Conservation (phyloP, 495 filamentous ascomycete genomes). For the Penicillium argentinense region DNA sequence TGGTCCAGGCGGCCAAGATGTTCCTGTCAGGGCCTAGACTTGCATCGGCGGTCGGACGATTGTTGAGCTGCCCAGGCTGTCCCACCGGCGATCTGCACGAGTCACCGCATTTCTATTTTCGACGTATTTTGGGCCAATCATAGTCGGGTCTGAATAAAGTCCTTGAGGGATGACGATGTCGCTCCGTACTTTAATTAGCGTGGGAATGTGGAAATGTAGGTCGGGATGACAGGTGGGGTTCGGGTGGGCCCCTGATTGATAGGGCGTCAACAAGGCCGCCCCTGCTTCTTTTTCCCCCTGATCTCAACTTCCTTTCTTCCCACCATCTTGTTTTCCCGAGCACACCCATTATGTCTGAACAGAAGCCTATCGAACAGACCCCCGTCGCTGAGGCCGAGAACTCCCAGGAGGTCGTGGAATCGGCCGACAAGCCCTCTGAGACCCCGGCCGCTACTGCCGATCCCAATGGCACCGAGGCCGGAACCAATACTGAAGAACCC, state of each 20-base stretch:
- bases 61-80: too few species aligned
- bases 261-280: slow-evolving; percentile 2
- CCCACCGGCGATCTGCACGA: too few species aligned
- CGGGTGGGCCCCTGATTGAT: slow-evolving; percentile 4
- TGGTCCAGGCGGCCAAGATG: too few species aligned
- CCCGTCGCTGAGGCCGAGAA: slow-evolving; percentile 13
- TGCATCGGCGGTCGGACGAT: too few species aligned
- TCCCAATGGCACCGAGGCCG: slow-evolving; percentile 8
- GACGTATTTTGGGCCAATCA: too few species aligned
- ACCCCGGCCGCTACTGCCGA: slow-evolving; percentile 15
- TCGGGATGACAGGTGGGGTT: slow-evolving; percentile 7
- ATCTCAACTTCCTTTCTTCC: slow-evolving; percentile 14
- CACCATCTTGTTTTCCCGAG: slow-evolving; percentile 9
- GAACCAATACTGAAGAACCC: slow-evolving; percentile 11
- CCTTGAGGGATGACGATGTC: too few species aligned
- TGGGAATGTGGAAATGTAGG: too few species aligned
- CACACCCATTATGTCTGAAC: slow-evolving; percentile 25
- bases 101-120: too few species aligned
- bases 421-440: slow-evolving; percentile 19
- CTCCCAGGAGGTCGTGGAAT: slow-evolving; percentile 12
- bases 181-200: too few species aligned
- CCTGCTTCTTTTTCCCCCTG: slow-evolving; percentile 15
- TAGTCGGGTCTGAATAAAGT: too few species aligned
- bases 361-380: slow-evolving; percentile 21
- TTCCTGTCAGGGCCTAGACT: background rate